phyloP scores from a whole-genome alignment of 352 stramenopile genomes.

The Phytophthora quininea region DNA sequence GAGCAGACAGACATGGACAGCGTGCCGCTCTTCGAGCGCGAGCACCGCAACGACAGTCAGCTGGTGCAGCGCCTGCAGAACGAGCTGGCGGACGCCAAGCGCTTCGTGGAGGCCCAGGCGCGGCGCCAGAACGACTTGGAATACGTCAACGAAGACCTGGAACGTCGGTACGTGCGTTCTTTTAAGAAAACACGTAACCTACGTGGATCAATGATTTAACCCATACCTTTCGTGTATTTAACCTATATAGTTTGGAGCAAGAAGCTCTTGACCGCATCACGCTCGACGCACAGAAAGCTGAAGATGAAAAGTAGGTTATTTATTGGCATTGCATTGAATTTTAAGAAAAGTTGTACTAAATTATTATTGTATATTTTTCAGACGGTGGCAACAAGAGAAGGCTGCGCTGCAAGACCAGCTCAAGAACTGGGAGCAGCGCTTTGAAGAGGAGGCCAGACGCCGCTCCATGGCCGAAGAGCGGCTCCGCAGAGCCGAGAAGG shows the following conservation, averaged over 20 bases:
- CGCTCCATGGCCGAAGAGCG: slow-evolving; percentile 79
- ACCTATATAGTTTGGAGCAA: slow-evolving; percentile 56
- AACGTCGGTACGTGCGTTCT: slow-evolving; percentile 50
- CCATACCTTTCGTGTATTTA: neutral
- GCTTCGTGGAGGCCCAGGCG: slow-evolving; percentile 82
- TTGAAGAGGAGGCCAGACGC: slow-evolving; percentile 74
- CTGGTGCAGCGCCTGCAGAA: slow-evolving; percentile 85
- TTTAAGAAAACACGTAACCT: neutral
- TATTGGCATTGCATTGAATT: too few relatives aligned
- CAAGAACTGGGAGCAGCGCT: slow-evolving; percentile 73
- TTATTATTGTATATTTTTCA: slow-evolving; percentile 19
- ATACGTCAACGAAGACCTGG: slow-evolving; percentile 88
- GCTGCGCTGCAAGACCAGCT: slow-evolving; percentile 63
- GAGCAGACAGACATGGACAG: slow-evolving; percentile 76
- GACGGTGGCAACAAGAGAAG: slow-evolving; percentile 75
- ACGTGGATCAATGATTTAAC: slow-evolving; percentile 5
- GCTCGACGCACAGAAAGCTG: slow-evolving; percentile 79
- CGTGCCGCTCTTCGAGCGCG: slow-evolving; percentile 86
- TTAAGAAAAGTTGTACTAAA: slow-evolving; percentile 1
- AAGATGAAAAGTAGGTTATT: slow-evolving; percentile 75
- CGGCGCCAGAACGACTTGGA: slow-evolving; percentile 86
- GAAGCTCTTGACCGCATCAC: slow-evolving; percentile 86
- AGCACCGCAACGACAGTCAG: slow-evolving; percentile 87
- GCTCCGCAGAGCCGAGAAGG: slow-evolving; percentile 82
- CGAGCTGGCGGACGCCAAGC: slow-evolving; percentile 84